These are phyloP conservation scores for Clausena lansium DNA, from an alignment of 345 rosid genomes.

Conservation along the genomic window DNA sequence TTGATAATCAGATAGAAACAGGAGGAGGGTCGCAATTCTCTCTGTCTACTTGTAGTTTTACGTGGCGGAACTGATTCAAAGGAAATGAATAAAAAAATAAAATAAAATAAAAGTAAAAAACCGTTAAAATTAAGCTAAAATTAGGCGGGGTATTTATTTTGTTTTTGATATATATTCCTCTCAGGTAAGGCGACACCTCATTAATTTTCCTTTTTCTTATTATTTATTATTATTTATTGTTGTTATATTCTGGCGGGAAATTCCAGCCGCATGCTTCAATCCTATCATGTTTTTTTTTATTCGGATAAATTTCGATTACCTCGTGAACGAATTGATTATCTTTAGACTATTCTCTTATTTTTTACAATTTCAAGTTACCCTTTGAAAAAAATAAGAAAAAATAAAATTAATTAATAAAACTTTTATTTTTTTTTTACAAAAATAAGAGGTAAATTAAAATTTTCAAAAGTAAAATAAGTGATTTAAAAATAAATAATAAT, in stretches of 20 bases:
- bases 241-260: not conserved
- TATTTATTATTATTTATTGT: not conserved
- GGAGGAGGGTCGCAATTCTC: not conserved
- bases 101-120: not conserved
- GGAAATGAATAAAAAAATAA: not conserved
- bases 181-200: not conserved
- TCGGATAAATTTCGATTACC: too few species aligned
- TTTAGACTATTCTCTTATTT: too few species aligned
- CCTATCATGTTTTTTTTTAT: not conserved
- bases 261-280: not conserved
- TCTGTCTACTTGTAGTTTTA: not conserved
- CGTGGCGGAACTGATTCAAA: slow-evolving; percentile 13
- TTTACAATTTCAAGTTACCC: too few species aligned
- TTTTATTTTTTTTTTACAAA: too few species aligned
- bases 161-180: not conserved
- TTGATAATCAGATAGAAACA: not conserved
- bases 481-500: too few species aligned
- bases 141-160: not conserved
- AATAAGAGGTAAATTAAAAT: too few species aligned
- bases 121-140: slow-evolving; percentile 11
- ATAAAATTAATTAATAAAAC: too few species aligned
- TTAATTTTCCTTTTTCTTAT: not conserved
- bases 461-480: too few species aligned
- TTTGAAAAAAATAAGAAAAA: too few species aligned
- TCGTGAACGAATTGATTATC: too few species aligned